Base-by-base conservation (phyloP, 345 rosid species). In the Sisymbrium altissimum region DNA sequence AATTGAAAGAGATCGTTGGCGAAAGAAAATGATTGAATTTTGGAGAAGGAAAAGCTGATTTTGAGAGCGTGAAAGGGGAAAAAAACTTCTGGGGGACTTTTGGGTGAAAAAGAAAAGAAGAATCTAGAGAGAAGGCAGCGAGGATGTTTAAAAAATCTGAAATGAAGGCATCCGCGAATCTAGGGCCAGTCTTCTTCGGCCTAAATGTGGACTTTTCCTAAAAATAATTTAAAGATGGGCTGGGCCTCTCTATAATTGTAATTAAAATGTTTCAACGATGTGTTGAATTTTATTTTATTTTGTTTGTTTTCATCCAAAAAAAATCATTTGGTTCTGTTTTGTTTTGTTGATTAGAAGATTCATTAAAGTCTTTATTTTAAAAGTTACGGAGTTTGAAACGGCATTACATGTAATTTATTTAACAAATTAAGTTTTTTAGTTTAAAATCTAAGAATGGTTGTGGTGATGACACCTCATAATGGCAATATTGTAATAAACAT, bases 91-190 rank as follows among this genome's bases (percentile, higher is more conserved):
- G 6, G 21, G 4, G 15, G 46, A 60, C 19, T 14, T 66, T 65
- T 6, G 17, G 9, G 32, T 6, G 21, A 54, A 55, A 64, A 58
- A 2, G 32, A 29, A 39, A 41, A 43, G 67, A 77, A 77, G 72
- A 77, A 56, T 70, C 72, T 70, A 77, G 76, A 77, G 41, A 70
- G 33, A 13, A 17, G 27, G 27, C 45, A 59, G 9, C 63, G 73
- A 60, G 54, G 66, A 13, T 66, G 76, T 77, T 76, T 64, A n/a
- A 23, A 39, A n/a, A 25, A 38, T 50, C 73, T 60, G 68, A 68
- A 41, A 29, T 38, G 72, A n/a, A 38, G 54, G 62, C 61, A 17
- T 30, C 73, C 79, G 68, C 68, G 79, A 68, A 75, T 75, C 49
- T 68, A 75, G 79, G 54, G 54, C 53, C 50, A 10, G 33, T 30